Evolutionary conservation across 192 early-diverging fungal species (phyloP), one percentile per base, ranked within the genome.

Genomic region (Coemansia pectinata): DNA sequence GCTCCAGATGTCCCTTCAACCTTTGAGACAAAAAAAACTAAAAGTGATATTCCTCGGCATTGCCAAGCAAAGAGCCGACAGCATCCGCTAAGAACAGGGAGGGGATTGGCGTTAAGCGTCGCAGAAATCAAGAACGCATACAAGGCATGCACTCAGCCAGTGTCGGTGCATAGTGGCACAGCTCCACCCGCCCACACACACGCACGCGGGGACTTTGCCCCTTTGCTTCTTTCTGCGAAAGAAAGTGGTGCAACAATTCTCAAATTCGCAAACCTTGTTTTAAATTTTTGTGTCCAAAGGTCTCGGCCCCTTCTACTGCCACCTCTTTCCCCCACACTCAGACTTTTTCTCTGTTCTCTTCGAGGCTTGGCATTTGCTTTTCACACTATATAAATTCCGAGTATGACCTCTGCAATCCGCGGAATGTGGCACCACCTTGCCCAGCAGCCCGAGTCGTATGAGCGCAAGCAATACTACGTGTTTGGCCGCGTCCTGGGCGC

Each of bases 401-500:
- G 48, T 67, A 83, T 83, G 80, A n/a, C 80, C 7, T 83, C 80
- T 40, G 63, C 72, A 63, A 74, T 82, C 65, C 79, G 79, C 23
- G 75, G 75, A 53, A 82, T 82, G 71, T 82, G 79, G 79, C 79
- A 82, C 69, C 77, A 76, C 23, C 61, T 80, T 27, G 66, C 68
- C 19, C 76, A 83, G 47, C 84, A 85, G 58, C 84, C 84, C 1
- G 65, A 73, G 58, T 83, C 91, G 8, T 90, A 91, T 68, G 86
- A 88, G 78, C 85, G 85, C 67, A 89, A 90, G 73, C 87, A 90
- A 59, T 79, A 88, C 57, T 92, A 92, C 71, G 85, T 79, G 3
- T 86, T 92, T 67, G 87, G 85, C 31, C 69, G 74, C 29, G 82
- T 82, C 12, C 83, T 92, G 78, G 91, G 89, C 33, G 78, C 87